These are phyloP conservation scores for Globisporangium orthogonon DNA, from an alignment of 352 stramenopile genomes.

Conservation along the genomic window DNA sequence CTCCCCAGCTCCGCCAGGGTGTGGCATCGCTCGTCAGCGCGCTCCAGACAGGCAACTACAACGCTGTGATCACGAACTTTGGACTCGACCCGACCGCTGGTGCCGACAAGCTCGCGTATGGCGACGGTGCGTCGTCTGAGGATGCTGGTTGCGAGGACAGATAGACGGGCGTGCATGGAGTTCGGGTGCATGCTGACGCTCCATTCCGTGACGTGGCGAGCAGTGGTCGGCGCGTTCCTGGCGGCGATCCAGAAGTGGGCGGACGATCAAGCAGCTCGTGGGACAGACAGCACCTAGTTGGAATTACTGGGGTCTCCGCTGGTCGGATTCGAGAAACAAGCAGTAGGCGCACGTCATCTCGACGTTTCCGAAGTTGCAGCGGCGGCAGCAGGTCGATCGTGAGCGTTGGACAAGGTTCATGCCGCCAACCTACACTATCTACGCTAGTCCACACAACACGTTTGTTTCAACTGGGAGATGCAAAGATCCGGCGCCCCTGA, in stretches of 20 bases:
- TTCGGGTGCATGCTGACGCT: background rate
- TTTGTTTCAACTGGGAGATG: no score
- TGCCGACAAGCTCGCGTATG: conserved; percentile 70
- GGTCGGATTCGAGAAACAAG: no score
- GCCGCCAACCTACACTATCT: background rate
- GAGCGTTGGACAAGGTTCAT: no score
- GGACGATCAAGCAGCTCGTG: conserved; percentile 20
- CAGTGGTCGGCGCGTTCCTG: conserved; percentile 73
- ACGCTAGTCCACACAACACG: no score
- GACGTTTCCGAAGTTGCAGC: no score
- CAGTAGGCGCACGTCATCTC: no score
- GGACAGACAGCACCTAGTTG: no score
- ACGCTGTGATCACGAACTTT: conserved; percentile 88
- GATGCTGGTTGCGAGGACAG: background rate
- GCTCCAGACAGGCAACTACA: conserved; percentile 88
- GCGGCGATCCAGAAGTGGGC: conserved; percentile 75
- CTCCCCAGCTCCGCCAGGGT: conserved; percentile 86
- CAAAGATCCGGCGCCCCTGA: no score
- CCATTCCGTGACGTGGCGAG: background rate
- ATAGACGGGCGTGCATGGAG: background rate
- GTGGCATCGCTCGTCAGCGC: conserved; percentile 79
- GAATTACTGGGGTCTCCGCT: no score
- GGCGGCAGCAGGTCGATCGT: no score
- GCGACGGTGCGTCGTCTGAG: conserved; percentile 53
- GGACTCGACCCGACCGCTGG: conserved; percentile 75